phyloP scores from a whole-genome alignment of 495 filamentous ascomycete species.

The Durotheca rogersii region DNA sequence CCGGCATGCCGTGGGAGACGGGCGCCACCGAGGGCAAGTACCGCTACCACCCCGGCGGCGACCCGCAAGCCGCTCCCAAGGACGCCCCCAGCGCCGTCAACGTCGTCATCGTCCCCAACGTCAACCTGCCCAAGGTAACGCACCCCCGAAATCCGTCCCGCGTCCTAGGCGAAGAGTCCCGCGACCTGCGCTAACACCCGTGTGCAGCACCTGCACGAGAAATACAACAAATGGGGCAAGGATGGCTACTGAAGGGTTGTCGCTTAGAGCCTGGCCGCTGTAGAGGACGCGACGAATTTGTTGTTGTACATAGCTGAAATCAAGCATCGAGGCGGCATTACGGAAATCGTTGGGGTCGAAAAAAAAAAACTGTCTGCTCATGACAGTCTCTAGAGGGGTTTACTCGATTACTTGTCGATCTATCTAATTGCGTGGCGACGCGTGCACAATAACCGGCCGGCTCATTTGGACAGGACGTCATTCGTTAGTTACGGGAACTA shows the following conservation, averaged over 20 bases:
- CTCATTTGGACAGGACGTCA: background rate
- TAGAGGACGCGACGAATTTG: background rate
- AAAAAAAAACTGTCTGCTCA: background rate
- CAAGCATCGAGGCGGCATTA: conserved; percentile 6
- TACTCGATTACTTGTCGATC: background rate
- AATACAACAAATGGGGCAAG: conserved; percentile 99
- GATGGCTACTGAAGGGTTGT: conserved; percentile 55
- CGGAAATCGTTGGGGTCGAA: conserved; percentile 2
- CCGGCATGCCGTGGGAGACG: conserved; percentile 87
- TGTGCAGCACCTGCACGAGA: conserved; percentile 78
- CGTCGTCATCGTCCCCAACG: conserved; percentile 87
- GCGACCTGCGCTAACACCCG: conserved; percentile 25
- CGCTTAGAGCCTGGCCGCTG: background rate
- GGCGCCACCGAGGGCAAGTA: conserved; percentile 70
- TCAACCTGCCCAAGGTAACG: conserved; percentile 82
- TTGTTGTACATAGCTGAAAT: conserved; percentile 20
- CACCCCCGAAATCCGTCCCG: background rate
- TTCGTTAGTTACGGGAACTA: conserved; percentile 1
- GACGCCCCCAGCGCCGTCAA: conserved; percentile 94
- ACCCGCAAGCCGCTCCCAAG: conserved; percentile 69
- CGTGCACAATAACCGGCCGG: conserved; percentile 5
- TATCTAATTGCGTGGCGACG: background rate
- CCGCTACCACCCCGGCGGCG: conserved; percentile 87
- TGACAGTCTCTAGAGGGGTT: background rate
- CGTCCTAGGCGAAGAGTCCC: background rate